These are phyloP conservation scores for Rhizopus arrhizus DNA, from an alignment of 371 early-diverging fungal species.

Conservation along the genomic window DNA sequence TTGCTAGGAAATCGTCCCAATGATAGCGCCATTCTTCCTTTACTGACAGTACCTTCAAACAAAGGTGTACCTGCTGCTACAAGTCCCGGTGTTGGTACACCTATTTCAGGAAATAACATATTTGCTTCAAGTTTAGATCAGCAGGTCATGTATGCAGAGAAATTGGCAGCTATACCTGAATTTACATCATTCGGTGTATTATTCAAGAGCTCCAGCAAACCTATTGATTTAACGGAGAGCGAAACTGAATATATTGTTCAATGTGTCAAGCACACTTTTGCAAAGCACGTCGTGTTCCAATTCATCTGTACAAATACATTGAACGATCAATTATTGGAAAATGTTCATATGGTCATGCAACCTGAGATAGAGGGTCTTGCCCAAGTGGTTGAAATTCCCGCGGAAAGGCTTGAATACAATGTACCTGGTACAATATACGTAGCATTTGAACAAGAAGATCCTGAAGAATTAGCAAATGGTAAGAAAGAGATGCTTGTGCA, in stretches of 20 bases:
- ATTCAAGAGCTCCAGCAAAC: constrained; percentile 80
- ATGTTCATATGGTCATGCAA: constrained; percentile 86
- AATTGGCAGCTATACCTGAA: constrained; percentile 79
- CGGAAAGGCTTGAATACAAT: constrained; percentile 73
- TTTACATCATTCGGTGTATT: constrained; percentile 82
- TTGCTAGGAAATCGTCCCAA: constrained; percentile 30
- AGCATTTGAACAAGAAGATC: constrained; percentile 66
- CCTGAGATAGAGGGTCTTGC: constrained; percentile 65
- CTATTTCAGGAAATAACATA: neutral
- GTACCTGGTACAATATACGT: constrained; percentile 84
- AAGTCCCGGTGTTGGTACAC: neutral
- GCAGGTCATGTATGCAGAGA: constrained; percentile 75
- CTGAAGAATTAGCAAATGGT: constrained; percentile 61
- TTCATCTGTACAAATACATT: constrained; percentile 94
- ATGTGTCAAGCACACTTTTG: constrained; percentile 91
- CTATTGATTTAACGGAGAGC: constrained; percentile 87
- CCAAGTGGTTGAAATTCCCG: constrained; percentile 67
- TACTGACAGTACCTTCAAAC: constrained; percentile 32
- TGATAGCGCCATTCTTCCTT: constrained; percentile 24
- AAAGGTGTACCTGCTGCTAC: constrained; percentile 14
- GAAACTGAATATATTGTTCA: constrained; percentile 95
- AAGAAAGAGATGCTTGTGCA: constrained; percentile 9
- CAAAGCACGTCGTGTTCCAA: constrained; percentile 92
- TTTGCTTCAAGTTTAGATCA: constrained; percentile 45
- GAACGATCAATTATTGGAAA: constrained; percentile 88